A percentile compares a stretch with the other conserved stretches of the same genome.
Evolutionary conservation across 768 basidiomycete species (phyloP).

Genomic region (Macrolepiota albuminosa): DNA sequence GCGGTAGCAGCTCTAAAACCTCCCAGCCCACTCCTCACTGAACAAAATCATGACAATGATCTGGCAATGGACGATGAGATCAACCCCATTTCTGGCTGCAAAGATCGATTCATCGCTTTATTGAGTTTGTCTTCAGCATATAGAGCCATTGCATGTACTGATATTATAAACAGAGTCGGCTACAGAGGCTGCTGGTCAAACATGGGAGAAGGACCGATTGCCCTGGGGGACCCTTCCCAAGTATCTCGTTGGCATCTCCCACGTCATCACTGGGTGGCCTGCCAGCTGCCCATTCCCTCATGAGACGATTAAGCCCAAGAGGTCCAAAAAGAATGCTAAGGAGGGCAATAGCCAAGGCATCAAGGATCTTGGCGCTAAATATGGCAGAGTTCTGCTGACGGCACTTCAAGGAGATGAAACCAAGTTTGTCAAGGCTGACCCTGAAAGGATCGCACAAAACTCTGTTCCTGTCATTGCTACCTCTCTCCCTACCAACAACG

Average conservation of each 20-base stretch:
- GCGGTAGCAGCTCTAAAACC: neutral
- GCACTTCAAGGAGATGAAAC: too few relatives aligned
- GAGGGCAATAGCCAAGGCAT: too few relatives aligned
- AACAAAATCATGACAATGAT: neutral
- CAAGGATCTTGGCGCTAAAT: too few relatives aligned
- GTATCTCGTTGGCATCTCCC: neutral
- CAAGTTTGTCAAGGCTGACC: too few relatives aligned
- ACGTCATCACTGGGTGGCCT: neutral
- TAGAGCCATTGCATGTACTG: too few relatives aligned
- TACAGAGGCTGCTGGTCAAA: neutral
- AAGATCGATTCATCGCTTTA: neutral
- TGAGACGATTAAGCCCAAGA: neutral
- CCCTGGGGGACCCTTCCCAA: neutral
- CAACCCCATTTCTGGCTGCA: neutral
- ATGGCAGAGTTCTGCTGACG: too few relatives aligned
- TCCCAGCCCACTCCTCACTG: neutral
- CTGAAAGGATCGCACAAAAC: too few relatives aligned
- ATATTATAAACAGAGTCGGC: neutral
- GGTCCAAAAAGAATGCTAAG: too few relatives aligned
- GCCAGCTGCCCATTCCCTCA: neutral
- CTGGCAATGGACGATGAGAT: neutral
- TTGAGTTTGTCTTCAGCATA: neutral
- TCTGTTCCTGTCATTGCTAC: too few relatives aligned
- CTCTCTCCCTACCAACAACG: too few relatives aligned
- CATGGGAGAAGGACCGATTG: neutral